These are phyloP conservation scores for Sclerotinia sclerotiorum DNA, from an alignment of 2,329 filamentous ascomycete genomes.

Conservation along the genomic window DNA sequence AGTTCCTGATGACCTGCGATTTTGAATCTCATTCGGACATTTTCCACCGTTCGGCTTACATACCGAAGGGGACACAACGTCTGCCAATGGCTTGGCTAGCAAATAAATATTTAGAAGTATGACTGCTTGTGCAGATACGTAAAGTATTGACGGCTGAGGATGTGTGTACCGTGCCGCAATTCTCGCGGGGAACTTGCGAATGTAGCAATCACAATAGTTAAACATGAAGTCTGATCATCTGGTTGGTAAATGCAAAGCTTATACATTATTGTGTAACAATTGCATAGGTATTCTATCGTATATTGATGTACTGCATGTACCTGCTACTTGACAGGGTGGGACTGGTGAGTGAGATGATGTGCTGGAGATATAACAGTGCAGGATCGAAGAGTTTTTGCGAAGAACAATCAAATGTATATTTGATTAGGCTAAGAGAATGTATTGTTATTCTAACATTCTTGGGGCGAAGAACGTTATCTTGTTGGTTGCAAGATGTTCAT, in stretches of 20 bases:
- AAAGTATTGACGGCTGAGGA: conserved; percentile 2
- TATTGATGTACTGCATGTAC: conserved; percentile 14
- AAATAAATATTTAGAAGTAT: neutral
- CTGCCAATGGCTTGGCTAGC: conserved; percentile 9
- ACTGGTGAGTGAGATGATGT: conserved; percentile 7
- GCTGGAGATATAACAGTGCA: conserved; percentile 11
- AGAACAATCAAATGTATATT: neutral
- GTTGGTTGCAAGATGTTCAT: neutral
- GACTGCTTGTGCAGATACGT: conserved; percentile 19
- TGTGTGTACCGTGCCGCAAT: neutral
- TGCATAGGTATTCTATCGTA: conserved; percentile 8
- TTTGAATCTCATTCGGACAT: conserved; percentile 14
- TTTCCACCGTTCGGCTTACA: conserved; percentile 20
- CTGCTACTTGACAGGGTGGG: neutral
- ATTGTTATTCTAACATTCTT: neutral
- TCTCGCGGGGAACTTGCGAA: neutral
- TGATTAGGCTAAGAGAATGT: neutral
- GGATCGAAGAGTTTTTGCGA: neutral
- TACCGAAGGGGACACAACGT: conserved; percentile 10
- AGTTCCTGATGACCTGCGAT: conserved; percentile 16
- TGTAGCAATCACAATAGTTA: neutral
- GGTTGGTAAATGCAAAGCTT: conserved; percentile 8
- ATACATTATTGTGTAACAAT: neutral
- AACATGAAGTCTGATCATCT: neutral
- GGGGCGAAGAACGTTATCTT: neutral